Evolutionary conservation across 805 yeast species (phyloP).

Genomic region (Monosporozyma unispora): DNA sequence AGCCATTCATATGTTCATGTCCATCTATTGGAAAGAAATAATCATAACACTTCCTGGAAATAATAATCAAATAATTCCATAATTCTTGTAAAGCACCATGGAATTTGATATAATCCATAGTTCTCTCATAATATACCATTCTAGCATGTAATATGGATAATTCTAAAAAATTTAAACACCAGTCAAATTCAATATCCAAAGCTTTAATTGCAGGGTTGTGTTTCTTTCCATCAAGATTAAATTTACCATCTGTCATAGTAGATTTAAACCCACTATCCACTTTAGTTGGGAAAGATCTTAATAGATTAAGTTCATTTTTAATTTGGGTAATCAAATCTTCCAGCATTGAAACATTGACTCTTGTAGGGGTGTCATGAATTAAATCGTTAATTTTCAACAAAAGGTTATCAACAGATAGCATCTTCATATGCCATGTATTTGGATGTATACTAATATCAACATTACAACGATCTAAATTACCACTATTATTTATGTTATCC

Average conservation of each 20-base stretch:
- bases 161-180: slow-evolving; percentile 16
- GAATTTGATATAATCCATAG: slow-evolving; percentile 7
- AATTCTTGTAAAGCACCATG: slow-evolving; percentile 13
- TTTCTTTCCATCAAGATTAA: slow-evolving; percentile 2
- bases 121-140: slow-evolving; percentile 18
- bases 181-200: slow-evolving; percentile 17
- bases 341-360: slow-evolving; percentile 12
- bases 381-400: slow-evolving; percentile 13
- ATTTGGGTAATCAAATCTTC: slow-evolving; percentile 7
- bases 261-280: not conserved
- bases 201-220: not conserved
- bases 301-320: slow-evolving; percentile 7
- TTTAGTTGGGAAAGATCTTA: slow-evolving; percentile 4
- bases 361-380: slow-evolving; percentile 16
- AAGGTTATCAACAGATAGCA: slow-evolving; percentile 13
- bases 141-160: slow-evolving; percentile 17
- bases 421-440: slow-evolving; percentile 15
- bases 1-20: slow-evolving; percentile 8
- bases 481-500: not conserved
- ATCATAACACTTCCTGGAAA: slow-evolving; percentile 15
- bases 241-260: not conserved
- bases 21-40: slow-evolving; percentile 12
- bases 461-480: not conserved
- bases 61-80: slow-evolving; percentile 16
- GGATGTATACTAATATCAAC: slow-evolving; percentile 1